Conservation (phyloP, 441 rosid species). For the Brassica balearica region DNA sequence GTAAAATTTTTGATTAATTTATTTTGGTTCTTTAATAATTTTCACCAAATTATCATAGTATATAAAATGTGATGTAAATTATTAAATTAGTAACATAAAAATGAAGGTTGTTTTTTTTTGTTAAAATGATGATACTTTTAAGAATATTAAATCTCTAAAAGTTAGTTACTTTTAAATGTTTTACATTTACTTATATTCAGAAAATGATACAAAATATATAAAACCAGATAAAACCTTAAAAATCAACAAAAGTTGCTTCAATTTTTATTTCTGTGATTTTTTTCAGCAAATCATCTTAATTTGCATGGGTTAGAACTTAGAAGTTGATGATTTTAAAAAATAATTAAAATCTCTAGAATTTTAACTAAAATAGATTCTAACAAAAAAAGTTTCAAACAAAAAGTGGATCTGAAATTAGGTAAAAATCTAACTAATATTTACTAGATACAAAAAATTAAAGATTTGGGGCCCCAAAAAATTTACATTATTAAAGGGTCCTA, state of each 20-base stretch:
- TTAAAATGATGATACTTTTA: not conserved
- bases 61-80: too few relatives aligned
- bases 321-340: too few relatives aligned
- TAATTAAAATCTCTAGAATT: not conserved
- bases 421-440: too few relatives aligned
- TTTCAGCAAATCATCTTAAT: not conserved
- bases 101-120: not conserved
- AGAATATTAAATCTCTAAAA: not conserved
- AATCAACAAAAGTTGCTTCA: not conserved
- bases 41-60: too few relatives aligned
- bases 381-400: not conserved
- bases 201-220: not conserved
- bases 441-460: too few relatives aligned
- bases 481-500: too few relatives aligned
- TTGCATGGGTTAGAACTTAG: too few relatives aligned
- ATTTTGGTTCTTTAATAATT: too few relatives aligned
- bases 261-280: too few relatives aligned
- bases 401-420: not conserved
- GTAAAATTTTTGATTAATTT: too few relatives aligned
- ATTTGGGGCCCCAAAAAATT: too few relatives aligned
- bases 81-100: too few relatives aligned
- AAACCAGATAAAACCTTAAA: not conserved
- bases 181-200: not conserved
- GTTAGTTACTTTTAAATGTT: not conserved
- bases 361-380: not conserved